Conservation (phyloP, 163 green algal species). For the Coccomyxa subellipsoidea region DNA sequence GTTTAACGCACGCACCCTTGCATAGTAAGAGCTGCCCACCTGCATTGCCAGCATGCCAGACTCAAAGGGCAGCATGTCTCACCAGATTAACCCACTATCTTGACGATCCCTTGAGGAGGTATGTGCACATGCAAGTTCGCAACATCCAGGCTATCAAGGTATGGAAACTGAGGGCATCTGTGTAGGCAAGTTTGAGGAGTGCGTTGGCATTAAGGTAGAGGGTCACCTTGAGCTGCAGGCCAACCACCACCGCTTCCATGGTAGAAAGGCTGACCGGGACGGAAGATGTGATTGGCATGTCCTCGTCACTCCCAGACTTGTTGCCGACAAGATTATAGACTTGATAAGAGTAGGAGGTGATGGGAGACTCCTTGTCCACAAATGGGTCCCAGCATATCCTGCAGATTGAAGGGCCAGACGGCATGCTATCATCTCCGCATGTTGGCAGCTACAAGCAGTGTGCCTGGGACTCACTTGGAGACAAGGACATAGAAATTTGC, state of each 20-base stretch:
- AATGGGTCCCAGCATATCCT: slow-evolving; percentile 48
- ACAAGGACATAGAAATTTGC: neutral
- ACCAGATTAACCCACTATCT: no score
- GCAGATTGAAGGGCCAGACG: no score
- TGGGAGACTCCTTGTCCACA: slow-evolving; percentile 24
- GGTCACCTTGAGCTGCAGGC: neutral
- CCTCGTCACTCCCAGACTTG: no score
- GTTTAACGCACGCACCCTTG: slow-evolving; percentile 32
- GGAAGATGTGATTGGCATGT: neutral
- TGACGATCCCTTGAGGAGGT: no score
- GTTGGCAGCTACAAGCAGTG: no score
- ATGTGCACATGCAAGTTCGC: no score
- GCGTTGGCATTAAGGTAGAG: neutral
- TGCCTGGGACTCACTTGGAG: no score
- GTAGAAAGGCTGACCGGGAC: neutral
- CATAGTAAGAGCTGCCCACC: slow-evolving; percentile 32
- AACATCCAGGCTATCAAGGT: no score
- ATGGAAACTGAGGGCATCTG: neutral
- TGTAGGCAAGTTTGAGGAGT: neutral
- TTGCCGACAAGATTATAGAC: slow-evolving; percentile 1
- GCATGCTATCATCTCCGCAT: no score
- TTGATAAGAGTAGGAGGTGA: slow-evolving; percentile 39
- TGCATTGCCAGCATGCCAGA: neutral
- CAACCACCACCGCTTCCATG: neutral
- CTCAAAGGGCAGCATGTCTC: neutral